Percentiles rank a stretch among this genome's conserved stretches.
Conservation (phyloP, 208 protist species). For the Tritrichomonas musculus region DNA sequence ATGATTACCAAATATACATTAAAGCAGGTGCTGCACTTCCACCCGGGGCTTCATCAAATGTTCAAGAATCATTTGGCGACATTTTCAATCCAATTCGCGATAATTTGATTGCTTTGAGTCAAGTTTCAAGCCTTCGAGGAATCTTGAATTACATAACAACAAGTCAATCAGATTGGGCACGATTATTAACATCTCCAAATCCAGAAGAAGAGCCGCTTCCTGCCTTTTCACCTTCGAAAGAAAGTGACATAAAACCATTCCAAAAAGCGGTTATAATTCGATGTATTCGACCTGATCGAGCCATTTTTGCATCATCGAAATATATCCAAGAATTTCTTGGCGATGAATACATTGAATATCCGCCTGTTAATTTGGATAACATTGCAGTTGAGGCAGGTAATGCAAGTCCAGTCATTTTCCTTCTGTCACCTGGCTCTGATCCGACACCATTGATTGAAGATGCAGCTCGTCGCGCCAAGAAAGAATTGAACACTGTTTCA, state of each 20-base stretch:
- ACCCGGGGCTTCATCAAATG: conserved; percentile 34
- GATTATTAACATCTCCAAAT: background rate
- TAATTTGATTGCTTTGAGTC: background rate
- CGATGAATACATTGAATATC: conserved; percentile 72
- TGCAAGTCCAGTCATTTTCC: conserved; percentile 78
- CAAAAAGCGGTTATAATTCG: conserved; percentile 76
- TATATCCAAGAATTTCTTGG: conserved; percentile 78
- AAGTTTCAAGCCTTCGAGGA: background rate
- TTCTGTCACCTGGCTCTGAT: conserved; percentile 87
- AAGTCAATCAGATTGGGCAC: background rate
- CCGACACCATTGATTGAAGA: conserved; percentile 81
- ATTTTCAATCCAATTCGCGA: background rate
- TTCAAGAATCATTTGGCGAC: background rate
- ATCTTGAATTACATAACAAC: background rate
- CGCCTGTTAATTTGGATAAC: conserved; percentile 69
- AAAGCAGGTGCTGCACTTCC: conserved; percentile 79
- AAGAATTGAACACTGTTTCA: conserved; percentile 65
- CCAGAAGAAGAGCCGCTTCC: background rate
- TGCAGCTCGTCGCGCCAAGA: conserved; percentile 75
- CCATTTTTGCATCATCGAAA: conserved; percentile 76
- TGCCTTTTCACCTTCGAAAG: background rate
- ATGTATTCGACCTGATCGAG: conserved; percentile 74
- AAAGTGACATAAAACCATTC: conserved; percentile 38
- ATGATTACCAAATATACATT: conserved; percentile 62
- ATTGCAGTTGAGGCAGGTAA: conserved; percentile 51